Evolutionary conservation across 1,139 yeast species (phyloP).

Genomic region (Candida pseudoviswanathii): DNA sequence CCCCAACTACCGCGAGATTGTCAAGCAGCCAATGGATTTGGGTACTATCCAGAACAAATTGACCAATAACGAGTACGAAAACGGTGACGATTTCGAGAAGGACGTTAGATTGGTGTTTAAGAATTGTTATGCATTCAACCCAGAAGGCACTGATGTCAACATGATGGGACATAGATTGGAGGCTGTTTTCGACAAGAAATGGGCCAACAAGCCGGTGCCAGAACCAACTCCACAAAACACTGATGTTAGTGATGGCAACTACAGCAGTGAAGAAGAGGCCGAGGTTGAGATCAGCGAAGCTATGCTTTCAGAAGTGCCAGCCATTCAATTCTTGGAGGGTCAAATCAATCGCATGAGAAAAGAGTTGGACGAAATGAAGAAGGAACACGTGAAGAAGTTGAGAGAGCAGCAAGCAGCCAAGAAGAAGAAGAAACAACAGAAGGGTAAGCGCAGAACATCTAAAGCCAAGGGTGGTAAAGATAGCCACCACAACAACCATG

Average conservation of each 20-base stretch:
- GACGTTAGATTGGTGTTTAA: slow-evolving; percentile 83
- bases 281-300: slow-evolving; percentile 75
- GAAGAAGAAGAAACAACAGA: slow-evolving; percentile 54
- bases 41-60: slow-evolving; percentile 81
- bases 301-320: slow-evolving; percentile 74
- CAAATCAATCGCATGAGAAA: slow-evolving; percentile 84
- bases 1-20: slow-evolving; percentile 83
- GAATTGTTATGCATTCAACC: slow-evolving; percentile 91
- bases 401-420: slow-evolving; percentile 46
- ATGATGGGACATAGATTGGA: slow-evolving; percentile 94
- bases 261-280: slow-evolving; percentile 56
- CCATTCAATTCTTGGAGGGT: slow-evolving; percentile 84
- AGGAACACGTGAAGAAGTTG: slow-evolving; percentile 62
- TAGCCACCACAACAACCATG: slow-evolving; percentile 2
- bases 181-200: slow-evolving; percentile 79
- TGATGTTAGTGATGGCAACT: slow-evolving; percentile 37
- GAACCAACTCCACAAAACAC: slow-evolving; percentile 53
- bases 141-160: slow-evolving; percentile 94
- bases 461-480: slow-evolving; percentile 7
- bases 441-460: slow-evolving; percentile 23
- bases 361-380: slow-evolving; percentile 81
- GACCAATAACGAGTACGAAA: slow-evolving; percentile 83
- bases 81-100: slow-evolving; percentile 81
- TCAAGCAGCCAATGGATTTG: slow-evolving; percentile 94
- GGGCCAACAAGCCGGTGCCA: slow-evolving; percentile 87